Percentiles rank a stretch among this genome's conserved stretches.
phyloP scores from a whole-genome alignment of 345 rosid species.

The Psidium guajava region DNA sequence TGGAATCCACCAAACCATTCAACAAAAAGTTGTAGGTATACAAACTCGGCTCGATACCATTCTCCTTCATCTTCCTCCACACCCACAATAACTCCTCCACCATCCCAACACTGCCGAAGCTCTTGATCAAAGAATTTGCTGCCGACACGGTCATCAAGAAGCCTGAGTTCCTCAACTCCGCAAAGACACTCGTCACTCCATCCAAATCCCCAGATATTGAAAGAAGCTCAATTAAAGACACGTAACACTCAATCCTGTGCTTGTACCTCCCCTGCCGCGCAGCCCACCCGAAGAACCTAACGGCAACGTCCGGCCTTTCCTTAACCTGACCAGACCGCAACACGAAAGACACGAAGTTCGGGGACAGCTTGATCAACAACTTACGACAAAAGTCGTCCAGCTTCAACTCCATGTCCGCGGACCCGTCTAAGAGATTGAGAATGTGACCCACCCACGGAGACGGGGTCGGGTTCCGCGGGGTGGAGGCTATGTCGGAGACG shows the following conservation, averaged over 20 bases:
- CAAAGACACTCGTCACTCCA: conserved; percentile 32
- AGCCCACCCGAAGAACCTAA: conserved; percentile 74
- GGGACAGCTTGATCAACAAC: conserved; percentile 64
- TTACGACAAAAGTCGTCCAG: conserved; percentile 44
- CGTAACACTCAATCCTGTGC: conserved; percentile 67
- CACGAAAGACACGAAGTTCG: conserved; percentile 62
- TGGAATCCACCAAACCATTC: conserved; percentile 69
- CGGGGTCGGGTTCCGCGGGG: conserved; percentile 23
- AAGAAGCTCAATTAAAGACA: conserved; percentile 52
- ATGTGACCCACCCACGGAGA: conserved; percentile 79
- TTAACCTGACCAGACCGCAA: conserved; percentile 29
- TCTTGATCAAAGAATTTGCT: conserved; percentile 61
- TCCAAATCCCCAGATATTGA: conserved; percentile 33
- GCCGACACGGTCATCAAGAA: conserved; percentile 45
- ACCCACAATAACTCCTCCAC: conserved; percentile 93
- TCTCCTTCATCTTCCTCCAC: conserved; percentile 91
- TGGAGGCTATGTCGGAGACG: conserved; percentile 49
- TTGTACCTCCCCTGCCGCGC: conserved; percentile 59
- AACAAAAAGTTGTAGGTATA: conserved; percentile 71
- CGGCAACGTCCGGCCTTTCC: conserved; percentile 32
- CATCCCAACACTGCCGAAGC: conserved; percentile 79
- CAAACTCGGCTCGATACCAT: conserved; percentile 71
- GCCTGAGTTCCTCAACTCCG: conserved; percentile 29
- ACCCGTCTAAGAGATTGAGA: conserved; percentile 52
- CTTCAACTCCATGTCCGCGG: conserved; percentile 55